phyloP scores from a whole-genome alignment of 2,329 filamentous ascomycete species.

The Colletotrichum noveboracense region DNA sequence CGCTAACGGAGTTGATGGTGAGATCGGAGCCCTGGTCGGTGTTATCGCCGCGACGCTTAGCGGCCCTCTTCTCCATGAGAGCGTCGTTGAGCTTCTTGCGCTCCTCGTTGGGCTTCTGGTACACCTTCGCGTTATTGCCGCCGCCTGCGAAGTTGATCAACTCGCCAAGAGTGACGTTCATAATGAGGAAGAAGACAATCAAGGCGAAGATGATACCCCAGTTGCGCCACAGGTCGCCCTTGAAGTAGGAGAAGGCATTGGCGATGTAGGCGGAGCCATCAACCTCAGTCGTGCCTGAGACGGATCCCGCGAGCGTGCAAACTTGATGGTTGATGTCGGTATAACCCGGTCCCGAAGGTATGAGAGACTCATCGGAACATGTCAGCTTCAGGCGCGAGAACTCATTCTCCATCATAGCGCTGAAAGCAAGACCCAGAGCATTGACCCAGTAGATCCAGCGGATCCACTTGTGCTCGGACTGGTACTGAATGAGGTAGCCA shows the following conservation, averaged over 20 bases:
- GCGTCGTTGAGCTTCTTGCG: slow-evolving; percentile 69
- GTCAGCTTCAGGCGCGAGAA: slow-evolving; percentile 73
- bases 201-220: slow-evolving; percentile 81
- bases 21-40: slow-evolving; percentile 52
- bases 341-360: slow-evolving; percentile 76
- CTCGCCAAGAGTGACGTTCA: slow-evolving; percentile 82
- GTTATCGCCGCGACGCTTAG: slow-evolving; percentile 53
- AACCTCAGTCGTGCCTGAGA: slow-evolving; percentile 66
- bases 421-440: slow-evolving; percentile 75
- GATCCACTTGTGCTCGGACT: slow-evolving; percentile 75
- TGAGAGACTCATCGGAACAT: slow-evolving; percentile 70
- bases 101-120: slow-evolving; percentile 72
- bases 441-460: slow-evolving; percentile 85
- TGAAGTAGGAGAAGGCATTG: slow-evolving; percentile 70
- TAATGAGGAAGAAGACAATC: slow-evolving; percentile 75
- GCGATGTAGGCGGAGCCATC: slow-evolving; percentile 73
- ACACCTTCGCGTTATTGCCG: slow-evolving; percentile 82
- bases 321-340: slow-evolving; percentile 75
- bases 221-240: slow-evolving; percentile 78
- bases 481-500: slow-evolving; percentile 84
- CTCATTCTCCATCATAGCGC: slow-evolving; percentile 85
- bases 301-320: slow-evolving; percentile 79
- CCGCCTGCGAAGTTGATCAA: slow-evolving; percentile 78
- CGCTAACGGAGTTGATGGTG: slow-evolving; percentile 63
- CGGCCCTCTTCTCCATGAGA: slow-evolving; percentile 63